Percentiles rank a stretch among this genome's conserved stretches.
phyloP scores from a whole-genome alignment of 2,329 filamentous ascomycete genomes.

The Cylindrodendrum hubeiense region DNA sequence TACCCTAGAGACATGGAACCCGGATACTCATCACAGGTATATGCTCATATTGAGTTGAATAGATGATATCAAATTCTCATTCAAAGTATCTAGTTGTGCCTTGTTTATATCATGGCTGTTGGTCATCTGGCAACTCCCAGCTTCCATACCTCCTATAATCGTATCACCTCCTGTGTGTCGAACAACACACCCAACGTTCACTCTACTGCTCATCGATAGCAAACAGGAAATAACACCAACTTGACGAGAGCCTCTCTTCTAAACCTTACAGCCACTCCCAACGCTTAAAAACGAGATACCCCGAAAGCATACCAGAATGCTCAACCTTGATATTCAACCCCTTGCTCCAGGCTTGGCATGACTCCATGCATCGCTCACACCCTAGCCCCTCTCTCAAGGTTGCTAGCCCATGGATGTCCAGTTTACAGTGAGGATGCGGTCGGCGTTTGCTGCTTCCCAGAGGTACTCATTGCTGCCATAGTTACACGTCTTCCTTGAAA shows the following conservation, averaged over 20 bases:
- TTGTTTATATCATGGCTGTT: neutral
- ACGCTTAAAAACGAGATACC: neutral
- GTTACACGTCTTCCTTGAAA: conserved; percentile 19
- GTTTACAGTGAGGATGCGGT: conserved; percentile 18
- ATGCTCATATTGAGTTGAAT: no score
- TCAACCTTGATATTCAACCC: neutral
- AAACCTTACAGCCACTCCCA: neutral
- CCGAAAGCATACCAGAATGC: neutral
- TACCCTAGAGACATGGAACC: neutral
- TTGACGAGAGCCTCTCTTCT: neutral
- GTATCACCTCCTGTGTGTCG: neutral
- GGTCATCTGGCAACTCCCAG: neutral
- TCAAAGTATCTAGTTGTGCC: no score
- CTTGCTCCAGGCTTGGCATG: neutral
- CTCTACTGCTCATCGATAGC: neutral
- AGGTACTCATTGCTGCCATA: neutral
- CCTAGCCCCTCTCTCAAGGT: conserved; percentile 15
- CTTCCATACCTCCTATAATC: neutral
- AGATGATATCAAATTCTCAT: no score
- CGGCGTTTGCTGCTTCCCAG: conserved; percentile 18
- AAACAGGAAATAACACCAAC: neutral
- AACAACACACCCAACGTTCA: neutral
- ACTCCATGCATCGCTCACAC: neutral
- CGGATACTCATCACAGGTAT: no score
- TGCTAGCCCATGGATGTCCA: conserved; percentile 20